Evolutionary conservation across 2,329 filamentous ascomycete species (phyloP), one percentile per base, ranked within the genome.

Genomic region (Lizonia empirigonia): DNA sequence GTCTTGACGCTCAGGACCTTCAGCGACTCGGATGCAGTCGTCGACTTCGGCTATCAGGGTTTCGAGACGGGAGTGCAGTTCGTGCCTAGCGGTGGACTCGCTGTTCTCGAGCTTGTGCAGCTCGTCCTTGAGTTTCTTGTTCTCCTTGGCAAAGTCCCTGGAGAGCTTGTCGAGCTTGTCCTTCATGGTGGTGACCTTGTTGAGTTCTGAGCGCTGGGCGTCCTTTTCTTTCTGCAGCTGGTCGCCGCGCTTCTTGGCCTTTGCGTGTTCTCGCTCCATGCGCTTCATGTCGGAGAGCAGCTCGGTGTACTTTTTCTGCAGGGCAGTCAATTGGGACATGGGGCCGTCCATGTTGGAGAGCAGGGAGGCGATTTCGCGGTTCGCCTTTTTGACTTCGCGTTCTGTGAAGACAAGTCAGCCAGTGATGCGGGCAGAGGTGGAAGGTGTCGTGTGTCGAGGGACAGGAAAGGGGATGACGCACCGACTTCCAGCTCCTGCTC

Each of bases 101-200:
- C 84, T 89, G 60, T 93, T 91, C 65, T 93, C 89, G 22, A 96
- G 81, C 44, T 90, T 91, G 69, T 96, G 93, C 44, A 78, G 66
- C 74, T 97, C 96, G 74, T 99, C 94, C 76, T 97, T 97, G 60
- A 99, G 85, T 77, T 96, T 95, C 76, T 97, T 97, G 74, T 99
- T 99, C 70, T 99, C 94, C 65, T 93, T 89, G 54, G 95, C 94
- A 47, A 99, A 82, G 74, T 99, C 94, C 49, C 94, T 82, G 66
- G 92, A 97, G 24, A 99, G 80, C 72, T 97, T 99, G 76, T 99
- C 94, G 36, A 99, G 80, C 76, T 97, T 97, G 73, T 97, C 92
- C 74, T 96, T 97, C 70, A 97, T 85, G 1, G 87, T 89, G 16
- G 89, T 87, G 18, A 92, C 93, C 76, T 96, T 96, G 76, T 86